Percentiles rank a stretch among this genome's conserved stretches.
Conservation (phyloP, 2,329 filamentous ascomycete species). For the Raffaelea albimanens region DNA sequence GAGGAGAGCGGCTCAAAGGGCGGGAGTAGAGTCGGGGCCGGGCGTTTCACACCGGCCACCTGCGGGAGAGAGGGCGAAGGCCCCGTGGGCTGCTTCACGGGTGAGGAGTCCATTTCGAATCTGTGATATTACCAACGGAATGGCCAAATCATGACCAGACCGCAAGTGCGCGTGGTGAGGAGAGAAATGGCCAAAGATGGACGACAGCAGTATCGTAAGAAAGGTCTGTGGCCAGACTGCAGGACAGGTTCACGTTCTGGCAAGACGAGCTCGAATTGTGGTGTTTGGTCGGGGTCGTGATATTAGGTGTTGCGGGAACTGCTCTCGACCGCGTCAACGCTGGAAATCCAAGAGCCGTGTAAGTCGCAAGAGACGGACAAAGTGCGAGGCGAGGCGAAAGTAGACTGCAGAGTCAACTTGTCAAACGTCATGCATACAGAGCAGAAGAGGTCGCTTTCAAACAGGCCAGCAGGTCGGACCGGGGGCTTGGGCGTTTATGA, state of each 20-base stretch:
- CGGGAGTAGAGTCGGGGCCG: slow-evolving; percentile 61
- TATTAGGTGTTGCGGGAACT: neutral
- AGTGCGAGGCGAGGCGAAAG: neutral
- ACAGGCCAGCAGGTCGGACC: neutral
- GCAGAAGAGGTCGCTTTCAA: neutral
- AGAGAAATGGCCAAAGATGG: neutral
- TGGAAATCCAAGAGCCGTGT: neutral
- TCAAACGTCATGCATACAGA: neutral
- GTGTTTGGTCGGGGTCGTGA: neutral
- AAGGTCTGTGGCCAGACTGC: too few relatives aligned
- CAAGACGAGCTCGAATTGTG: neutral
- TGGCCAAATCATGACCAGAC: slow-evolving; percentile 8
- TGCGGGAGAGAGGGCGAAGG: slow-evolving; percentile 27
- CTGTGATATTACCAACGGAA: neutral
- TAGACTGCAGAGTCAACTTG: neutral
- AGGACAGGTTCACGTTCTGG: too few relatives aligned
- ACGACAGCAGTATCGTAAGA: too few relatives aligned
- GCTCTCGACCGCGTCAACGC: neutral
- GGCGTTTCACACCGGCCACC: slow-evolving; percentile 44
- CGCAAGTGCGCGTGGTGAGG: too few relatives aligned
- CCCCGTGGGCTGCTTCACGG: slow-evolving; percentile 21
- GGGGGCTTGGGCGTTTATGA: neutral
- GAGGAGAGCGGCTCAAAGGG: slow-evolving; percentile 75
- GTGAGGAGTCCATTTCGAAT: slow-evolving; percentile 31
- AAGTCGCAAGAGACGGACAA: neutral